These are phyloP conservation scores for Aspergillus sp. DNA, from an alignment of 2,329 filamentous ascomycete genomes.

Conservation along the genomic window DNA sequence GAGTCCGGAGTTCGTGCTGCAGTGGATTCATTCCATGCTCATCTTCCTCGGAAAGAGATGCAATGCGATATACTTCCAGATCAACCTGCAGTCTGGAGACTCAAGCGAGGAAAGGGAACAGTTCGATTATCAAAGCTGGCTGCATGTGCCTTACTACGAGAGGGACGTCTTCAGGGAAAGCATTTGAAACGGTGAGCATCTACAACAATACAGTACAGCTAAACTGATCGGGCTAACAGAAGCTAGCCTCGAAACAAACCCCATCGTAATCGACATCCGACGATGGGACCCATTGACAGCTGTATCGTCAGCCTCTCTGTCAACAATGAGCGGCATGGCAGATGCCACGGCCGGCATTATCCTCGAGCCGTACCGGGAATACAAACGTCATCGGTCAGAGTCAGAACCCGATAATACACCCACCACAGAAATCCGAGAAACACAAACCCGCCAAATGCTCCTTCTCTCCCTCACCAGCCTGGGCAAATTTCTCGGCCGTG, in stretches of 20 bases:
- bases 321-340: slow-evolving; percentile 20
- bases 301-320: slow-evolving; percentile 18
- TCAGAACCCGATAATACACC: too few species aligned
- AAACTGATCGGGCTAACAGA: neutral
- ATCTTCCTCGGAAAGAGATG: slow-evolving; percentile 20
- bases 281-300: slow-evolving; percentile 29
- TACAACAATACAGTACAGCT: too few species aligned
- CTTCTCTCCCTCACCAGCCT: slow-evolving; percentile 11
- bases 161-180: slow-evolving; percentile 13
- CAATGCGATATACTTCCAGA: slow-evolving; percentile 18
- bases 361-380: slow-evolving; percentile 22
- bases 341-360: slow-evolving; percentile 20
- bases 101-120: slow-evolving; percentile 5
- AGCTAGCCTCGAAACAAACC: slow-evolving; percentile 19
- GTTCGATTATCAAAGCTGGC: slow-evolving; percentile 18
- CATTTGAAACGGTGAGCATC: slow-evolving; percentile 16
- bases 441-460: too few species aligned
- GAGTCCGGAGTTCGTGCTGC: slow-evolving; percentile 39
- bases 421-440: too few species aligned
- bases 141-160: slow-evolving; percentile 16
- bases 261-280: slow-evolving; percentile 26
- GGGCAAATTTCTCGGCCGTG: slow-evolving; percentile 17
- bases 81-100: slow-evolving; percentile 24
- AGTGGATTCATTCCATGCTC: slow-evolving; percentile 40
- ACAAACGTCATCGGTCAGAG: slow-evolving; percentile 8